Evolutionary conservation across 2,329 filamentous ascomycete species (phyloP).

Genomic region (Aspergillus fructus): DNA sequence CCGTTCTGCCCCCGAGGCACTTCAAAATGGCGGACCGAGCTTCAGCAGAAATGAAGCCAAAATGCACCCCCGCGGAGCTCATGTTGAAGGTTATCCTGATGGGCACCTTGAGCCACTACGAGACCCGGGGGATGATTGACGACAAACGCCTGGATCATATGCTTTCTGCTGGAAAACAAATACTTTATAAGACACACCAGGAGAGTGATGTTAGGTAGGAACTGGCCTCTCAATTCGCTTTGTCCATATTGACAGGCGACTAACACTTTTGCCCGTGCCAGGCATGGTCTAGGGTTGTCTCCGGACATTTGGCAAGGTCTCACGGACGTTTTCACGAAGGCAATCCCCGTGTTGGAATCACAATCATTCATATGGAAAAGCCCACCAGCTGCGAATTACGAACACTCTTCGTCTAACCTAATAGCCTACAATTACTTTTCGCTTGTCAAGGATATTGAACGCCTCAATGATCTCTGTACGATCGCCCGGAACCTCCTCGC

Average conservation of each 20-base stretch:
- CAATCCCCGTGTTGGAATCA: conserved; percentile 60
- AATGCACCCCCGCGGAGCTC: conserved; percentile 48
- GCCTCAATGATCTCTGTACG: conserved; percentile 61
- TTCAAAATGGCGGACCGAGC: conserved; percentile 35
- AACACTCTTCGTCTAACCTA: conserved; percentile 59
- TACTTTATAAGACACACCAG: conserved; percentile 58
- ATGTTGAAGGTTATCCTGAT: conserved; percentile 49
- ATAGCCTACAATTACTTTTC: conserved; percentile 61
- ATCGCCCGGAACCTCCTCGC: conserved; percentile 64
- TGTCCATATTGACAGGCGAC: neutral
- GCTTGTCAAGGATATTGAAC: conserved; percentile 62
- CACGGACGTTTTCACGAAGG: conserved; percentile 56
- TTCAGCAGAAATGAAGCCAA: conserved; percentile 30
- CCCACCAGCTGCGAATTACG: conserved; percentile 55
- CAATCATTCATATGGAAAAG: conserved; percentile 63
- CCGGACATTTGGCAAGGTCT: conserved; percentile 61
- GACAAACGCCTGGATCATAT: conserved; percentile 58
- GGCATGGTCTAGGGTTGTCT: conserved; percentile 58
- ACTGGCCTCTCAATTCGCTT: neutral
- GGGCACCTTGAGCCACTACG: conserved; percentile 58
- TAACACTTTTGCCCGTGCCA: conserved; percentile 25
- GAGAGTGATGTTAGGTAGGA: conserved; percentile 53
- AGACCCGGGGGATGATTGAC: conserved; percentile 59
- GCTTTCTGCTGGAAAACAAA: conserved; percentile 60
- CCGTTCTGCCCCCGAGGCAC: neutral